Conservation (phyloP, 2,329 filamentous ascomycete genomes). For the Pyricularia sp. region DNA sequence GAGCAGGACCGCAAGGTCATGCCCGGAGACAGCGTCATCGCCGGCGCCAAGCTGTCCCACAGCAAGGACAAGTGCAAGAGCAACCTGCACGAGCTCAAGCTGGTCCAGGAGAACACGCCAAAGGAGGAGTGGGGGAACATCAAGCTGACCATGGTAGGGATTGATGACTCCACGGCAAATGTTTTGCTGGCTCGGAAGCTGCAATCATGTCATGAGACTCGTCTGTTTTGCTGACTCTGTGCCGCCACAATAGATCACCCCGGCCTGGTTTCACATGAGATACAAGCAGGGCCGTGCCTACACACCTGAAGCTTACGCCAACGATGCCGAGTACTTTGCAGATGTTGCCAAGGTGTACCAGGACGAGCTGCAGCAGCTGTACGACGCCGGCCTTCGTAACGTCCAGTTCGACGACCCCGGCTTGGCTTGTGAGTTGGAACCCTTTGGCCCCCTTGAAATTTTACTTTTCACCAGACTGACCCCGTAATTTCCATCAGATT, state of each 20-base stretch:
- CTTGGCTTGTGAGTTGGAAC: slow-evolving; percentile 47
- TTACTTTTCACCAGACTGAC: slow-evolving; percentile 4
- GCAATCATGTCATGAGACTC: background rate
- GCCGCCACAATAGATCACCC: slow-evolving; percentile 27
- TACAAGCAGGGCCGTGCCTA: slow-evolving; percentile 49
- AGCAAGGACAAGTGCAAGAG: slow-evolving; percentile 29
- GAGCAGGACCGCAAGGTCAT: slow-evolving; percentile 44
- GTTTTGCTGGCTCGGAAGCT: no score
- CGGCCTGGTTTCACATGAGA: slow-evolving; percentile 42
- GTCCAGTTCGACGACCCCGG: slow-evolving; percentile 62
- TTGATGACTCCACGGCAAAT: background rate
- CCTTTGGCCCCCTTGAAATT: background rate
- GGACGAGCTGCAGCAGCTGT: slow-evolving; percentile 50
- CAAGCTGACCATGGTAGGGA: slow-evolving; percentile 36
- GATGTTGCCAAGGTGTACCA: slow-evolving; percentile 59
- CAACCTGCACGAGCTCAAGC: slow-evolving; percentile 39
- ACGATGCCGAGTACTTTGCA: slow-evolving; percentile 52
- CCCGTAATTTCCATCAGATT: slow-evolving; percentile 39
- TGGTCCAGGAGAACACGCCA: slow-evolving; percentile 36
- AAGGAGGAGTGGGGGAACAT: slow-evolving; percentile 39
- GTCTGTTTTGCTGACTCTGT: background rate
- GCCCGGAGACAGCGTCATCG: slow-evolving; percentile 46
- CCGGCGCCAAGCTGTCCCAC: slow-evolving; percentile 36
- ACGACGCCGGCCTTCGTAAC: slow-evolving; percentile 53
- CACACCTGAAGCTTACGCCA: slow-evolving; percentile 43